Base-by-base conservation (phyloP, 345 rosid genomes). In the Camelina neglecta region DNA sequence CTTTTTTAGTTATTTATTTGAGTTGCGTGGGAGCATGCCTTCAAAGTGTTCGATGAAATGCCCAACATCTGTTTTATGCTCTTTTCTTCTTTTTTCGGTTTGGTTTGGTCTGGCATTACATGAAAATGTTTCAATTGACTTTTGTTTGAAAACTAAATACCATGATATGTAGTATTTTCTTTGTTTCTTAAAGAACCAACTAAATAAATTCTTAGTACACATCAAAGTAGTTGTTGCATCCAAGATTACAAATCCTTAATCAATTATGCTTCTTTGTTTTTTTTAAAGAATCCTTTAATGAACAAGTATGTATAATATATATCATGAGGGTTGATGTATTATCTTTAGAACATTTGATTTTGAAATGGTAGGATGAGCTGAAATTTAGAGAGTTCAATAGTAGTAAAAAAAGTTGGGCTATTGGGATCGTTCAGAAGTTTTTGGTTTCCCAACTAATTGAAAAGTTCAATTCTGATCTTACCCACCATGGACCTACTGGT, bases 21-120 rank as follows among this genome's bases (percentile, higher is more conserved):
- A 41, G 21, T 13, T 41, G 63, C 2, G 5, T 31, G 29, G 50
- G 15, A 20, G 13, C 7, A 49, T 60, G 82, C 82, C 68, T 56
- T 47, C 41, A 26, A 73, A 56, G 67, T 68, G 82, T 79, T 73
- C 71, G 82, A 67, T 15, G 73, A 79, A 74, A 73, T 79, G 78
- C 48, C 26, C 11, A 13, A 54, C 58, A 36, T 47, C 60, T 59
- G 21, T 36, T 65, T 53, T 45, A 23, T 59, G 51, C 15, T 20
- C 29, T 55, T 69, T 63, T 29, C 33, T 15, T 4, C 21, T 13
- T 51, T 54, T 47, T 49, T 4, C 39, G 69, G 48, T 66, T 18
- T 41, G 41, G 57, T 45, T 56, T 64, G 50, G 63, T 61, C 55
- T 57, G 20, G 7, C 41, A 10, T 26, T n/a, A 57, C 3, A 57